Evolutionary conservation across 2,329 filamentous ascomycete genomes (phyloP).

Genomic region (Chlorencoelia australis): DNA sequence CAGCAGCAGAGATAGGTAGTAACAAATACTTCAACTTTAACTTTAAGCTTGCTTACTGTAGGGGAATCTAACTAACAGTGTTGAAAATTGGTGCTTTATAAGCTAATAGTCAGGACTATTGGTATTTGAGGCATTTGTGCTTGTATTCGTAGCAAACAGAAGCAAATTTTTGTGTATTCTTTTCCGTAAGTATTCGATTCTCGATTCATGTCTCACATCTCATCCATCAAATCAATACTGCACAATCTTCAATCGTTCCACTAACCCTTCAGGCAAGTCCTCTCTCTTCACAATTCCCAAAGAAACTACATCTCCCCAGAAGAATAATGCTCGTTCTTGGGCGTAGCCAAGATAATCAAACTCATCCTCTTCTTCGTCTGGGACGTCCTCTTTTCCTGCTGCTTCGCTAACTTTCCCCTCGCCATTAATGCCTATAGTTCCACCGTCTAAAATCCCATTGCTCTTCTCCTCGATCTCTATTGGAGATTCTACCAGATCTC

Average conservation of each 20-base stretch:
- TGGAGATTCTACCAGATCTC: slow-evolving; percentile 1
- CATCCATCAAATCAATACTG: slow-evolving; percentile 39
- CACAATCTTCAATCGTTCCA: slow-evolving; percentile 56
- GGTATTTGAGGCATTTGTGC: no score
- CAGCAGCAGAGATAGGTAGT: no score
- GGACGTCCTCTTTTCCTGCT: slow-evolving; percentile 13
- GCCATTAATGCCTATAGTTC: background rate
- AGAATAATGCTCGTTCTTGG: slow-evolving; percentile 82
- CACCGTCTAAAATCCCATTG: background rate
- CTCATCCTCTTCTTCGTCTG: slow-evolving; percentile 45
- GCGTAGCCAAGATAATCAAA: slow-evolving; percentile 93
- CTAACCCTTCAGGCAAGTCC: slow-evolving; percentile 64
- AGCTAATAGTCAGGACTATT: no score
- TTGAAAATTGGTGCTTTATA: no score
- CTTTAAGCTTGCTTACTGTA: no score
- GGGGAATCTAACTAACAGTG: no score
- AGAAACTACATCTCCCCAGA: slow-evolving; percentile 81
- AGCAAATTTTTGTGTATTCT: no score
- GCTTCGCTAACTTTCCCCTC: slow-evolving; percentile 4
- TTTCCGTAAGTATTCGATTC: no score
- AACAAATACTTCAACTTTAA: no score
- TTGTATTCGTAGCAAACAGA: no score
- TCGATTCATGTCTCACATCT: no score
- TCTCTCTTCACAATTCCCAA: slow-evolving; percentile 65
- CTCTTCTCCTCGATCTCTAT: slow-evolving; percentile 2